Evolutionary conservation across 1,284 basidiomycete genomes (phyloP), one percentile per base, ranked within the genome.

Genomic region (Singerocomus rubriflavus): DNA sequence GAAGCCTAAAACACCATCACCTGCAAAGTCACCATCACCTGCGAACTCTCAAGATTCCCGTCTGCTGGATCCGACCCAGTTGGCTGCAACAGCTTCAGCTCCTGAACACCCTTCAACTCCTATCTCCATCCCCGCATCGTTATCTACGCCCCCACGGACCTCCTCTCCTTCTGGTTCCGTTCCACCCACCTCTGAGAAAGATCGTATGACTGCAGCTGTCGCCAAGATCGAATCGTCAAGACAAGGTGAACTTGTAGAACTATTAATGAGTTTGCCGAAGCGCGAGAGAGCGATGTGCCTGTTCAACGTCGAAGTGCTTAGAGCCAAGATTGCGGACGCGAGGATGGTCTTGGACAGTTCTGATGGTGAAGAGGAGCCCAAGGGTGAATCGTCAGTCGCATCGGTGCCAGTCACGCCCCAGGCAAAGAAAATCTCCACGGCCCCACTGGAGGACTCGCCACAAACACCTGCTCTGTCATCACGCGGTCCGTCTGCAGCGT

Each of bases 261-360:
- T 95, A 46, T 71, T 95, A 32, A 88, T 92, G 80, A 84, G 83
- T 56, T 74, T 96, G 25, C 85, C 88, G 4, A 94, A 93, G 70
- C 83, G 89, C 57, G 93, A 96, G 58, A 82, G 91, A 4, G 91
- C 91, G 0, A 78, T 95, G 80, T 93, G 90, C 68, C 74, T 95
- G 37, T 95, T 95, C 77, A 95, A 93, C 59, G 75, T 77, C 9
- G 91, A 94, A 57, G 79, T 91, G 34, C 75, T 95, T 31, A 78
- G 82, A 47, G 75, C 74, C 21, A 95, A 95, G 70, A 75, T 95
- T 12, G 80, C 79, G 2, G 92, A 93, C 59, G 93, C 93, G 9
- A 88, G 85, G 71, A 75, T 81, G 59, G 87, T 95, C 14, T 70
- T 92, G 46, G 87, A 90, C 35, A 85, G 81, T 46, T 81, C 81